Evolutionary conservation across 2,329 filamentous ascomycete species (phyloP), one percentile per base, ranked within the genome.

Genomic region (Cladosporium halotolerans): DNA sequence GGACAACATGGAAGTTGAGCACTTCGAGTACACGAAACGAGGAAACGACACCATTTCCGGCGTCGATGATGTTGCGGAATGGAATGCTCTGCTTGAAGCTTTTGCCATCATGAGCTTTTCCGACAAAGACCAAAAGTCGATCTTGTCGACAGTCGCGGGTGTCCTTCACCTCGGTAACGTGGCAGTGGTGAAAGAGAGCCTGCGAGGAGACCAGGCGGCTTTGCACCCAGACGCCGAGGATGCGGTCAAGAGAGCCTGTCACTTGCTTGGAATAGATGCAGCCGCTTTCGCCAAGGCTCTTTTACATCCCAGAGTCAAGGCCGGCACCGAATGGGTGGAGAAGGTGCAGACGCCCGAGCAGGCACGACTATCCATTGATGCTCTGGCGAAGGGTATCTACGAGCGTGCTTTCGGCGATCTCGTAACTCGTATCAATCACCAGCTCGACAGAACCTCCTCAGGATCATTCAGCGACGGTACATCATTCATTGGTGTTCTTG

Each of bases 261-360:
- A 80, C 10, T 87, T 97, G 56, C 81, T 99, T 34, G 93, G 93
- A 18, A 95, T 99, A 55, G 83, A 96, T 68, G 80, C 84, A 2
- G 75, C 80, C 31, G 88, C 91, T 61, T 97, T 99, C 67, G 86
- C 93, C 47, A 96, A 92, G 71, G 91, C 89, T 0, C 75, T 99
- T 4, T 77, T 99, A 9, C 93, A 97, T 66, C 93, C 93, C 9
- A 88, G 84, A 54, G 95, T 99, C 39, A 96, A 96, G 71, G 93
- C 93, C 40, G 93, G 93, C 16, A 83, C 91, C 49, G 93, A 99
- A 73, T 97, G 92, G 93, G 93, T 99, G 2, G 91, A 97, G 67
- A 99, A 97, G 69, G 91, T 95, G 1, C 93, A 99, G 68, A 97
- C 92, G 1, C 92, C 93, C 0, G 95, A 99, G 60, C 93, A 99